Evolutionary conservation across 192 early-diverging fungal species (phyloP).

Genomic region (Linnemannia elongata): DNA sequence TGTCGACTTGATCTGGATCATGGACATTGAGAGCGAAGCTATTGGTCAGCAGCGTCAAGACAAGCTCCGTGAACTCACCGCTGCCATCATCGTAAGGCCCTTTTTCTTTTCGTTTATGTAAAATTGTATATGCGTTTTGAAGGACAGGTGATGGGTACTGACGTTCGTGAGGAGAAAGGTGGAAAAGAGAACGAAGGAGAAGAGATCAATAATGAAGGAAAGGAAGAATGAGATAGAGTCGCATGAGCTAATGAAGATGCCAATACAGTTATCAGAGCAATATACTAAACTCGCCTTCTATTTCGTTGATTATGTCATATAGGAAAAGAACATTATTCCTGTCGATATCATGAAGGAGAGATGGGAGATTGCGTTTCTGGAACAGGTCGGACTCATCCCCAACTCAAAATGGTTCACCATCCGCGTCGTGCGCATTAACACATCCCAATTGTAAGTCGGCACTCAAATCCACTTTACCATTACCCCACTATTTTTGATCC

Average conservation of each 20-base stretch:
- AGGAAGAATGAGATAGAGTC: too few relatives aligned
- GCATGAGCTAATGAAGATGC: too few relatives aligned
- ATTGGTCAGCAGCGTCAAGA: neutral
- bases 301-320: neutral
- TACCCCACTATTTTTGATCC: neutral
- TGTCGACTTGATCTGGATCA: conserved; percentile 46
- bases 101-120: neutral
- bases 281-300: neutral
- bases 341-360: conserved; percentile 63
- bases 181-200: too few relatives aligned
- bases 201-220: too few relatives aligned
- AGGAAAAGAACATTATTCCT: conserved; percentile 58
- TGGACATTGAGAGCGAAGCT: conserved; percentile 36
- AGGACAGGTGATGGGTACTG: too few relatives aligned
- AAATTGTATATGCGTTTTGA: too few relatives aligned
- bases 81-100: conserved; percentile 40
- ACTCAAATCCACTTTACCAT: neutral
- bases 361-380: conserved; percentile 68
- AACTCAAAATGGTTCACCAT: conserved; percentile 54
- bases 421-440: conserved; percentile 68
- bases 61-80: conserved; percentile 17
- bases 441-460: conserved; percentile 56
- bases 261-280: neutral
- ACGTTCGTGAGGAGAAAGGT: too few relatives aligned
- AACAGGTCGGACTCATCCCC: conserved; percentile 63